Percentiles rank a stretch among this genome's conserved stretches.
phyloP scores from a whole-genome alignment of 2,329 filamentous ascomycete genomes.

The Alternaria sp. region DNA sequence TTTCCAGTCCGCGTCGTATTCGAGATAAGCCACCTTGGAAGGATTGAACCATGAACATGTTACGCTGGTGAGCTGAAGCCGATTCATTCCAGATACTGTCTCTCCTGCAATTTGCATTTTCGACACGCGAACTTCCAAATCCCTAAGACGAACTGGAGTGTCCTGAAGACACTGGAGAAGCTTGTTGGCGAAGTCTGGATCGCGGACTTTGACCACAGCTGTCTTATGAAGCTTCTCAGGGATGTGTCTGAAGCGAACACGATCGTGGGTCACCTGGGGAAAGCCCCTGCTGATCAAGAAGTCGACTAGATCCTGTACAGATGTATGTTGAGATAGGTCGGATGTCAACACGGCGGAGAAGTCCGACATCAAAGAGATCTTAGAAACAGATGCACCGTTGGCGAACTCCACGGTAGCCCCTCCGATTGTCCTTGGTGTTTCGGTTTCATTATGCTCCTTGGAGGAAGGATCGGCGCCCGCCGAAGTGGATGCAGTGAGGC shows the following conservation, averaged over 20 bases:
- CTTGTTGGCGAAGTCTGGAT: neutral
- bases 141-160: neutral
- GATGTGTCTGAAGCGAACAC: neutral
- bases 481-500: neutral
- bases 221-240: neutral
- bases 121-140: neutral
- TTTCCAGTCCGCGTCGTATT: neutral
- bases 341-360: neutral
- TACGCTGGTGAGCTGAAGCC: constrained; percentile 22
- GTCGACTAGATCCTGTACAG: neutral
- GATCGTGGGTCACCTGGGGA: neutral
- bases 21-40: neutral
- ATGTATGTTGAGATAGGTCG: neutral
- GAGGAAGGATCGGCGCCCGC: neutral
- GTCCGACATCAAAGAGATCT: neutral
- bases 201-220: neutral
- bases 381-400: neutral
- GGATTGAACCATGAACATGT: constrained; percentile 14
- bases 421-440: neutral
- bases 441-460: neutral
- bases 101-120: constrained; percentile 1
- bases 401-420: neutral
- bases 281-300: neutral
- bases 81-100: constrained; percentile 15
- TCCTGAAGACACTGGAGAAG: neutral